Base-by-base conservation (phyloP, 345 rosid genomes). In the Schrenkiella parvula region DNA sequence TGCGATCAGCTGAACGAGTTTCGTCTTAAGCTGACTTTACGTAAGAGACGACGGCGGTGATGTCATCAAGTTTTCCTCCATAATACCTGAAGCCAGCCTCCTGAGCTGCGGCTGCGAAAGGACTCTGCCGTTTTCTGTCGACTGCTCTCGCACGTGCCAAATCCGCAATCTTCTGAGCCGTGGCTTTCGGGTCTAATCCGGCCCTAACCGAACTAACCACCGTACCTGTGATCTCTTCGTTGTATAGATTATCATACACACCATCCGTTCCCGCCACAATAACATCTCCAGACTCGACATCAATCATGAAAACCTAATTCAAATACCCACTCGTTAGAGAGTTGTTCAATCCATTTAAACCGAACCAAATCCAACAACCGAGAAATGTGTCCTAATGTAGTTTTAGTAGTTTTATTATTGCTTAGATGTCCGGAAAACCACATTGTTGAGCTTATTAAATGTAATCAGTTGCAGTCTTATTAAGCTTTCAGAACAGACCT, bases 21-120 rank as follows among this genome's bases (percentile, higher is more conserved):
- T 17, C 10, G 55, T 18, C 19, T 58, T 58, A 70, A 54, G 59
- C 53, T 28, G 51, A 69, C 56, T 83, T 80, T 41, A 93, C 64
- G 64, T 81, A 88, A 21, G 99, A 95, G 61, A 95, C 96, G 19
- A 95, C 89, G 18, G 87, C 96, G 2, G 99, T 95, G 66, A 95
- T 89, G 77, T 95, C 98, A 41, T 95, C 98, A 64, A 95, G 95
- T 81, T 95, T 95, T 77, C 99, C 98, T n/a, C 98, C 98, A 48
- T 81, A 80, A 63, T 84, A 95, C 60, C 93, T 90, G 78, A 75
- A 88, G 6, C 99, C 99, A 70, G 98, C 96, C 68, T 89, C 92
- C 74, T 88, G 98, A 35, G 99, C 99, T 17, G 99, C 89, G 10
- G 83, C 39, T 12, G 99, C 80, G 77, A 95, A 95, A 8, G 99